phyloP scores from a whole-genome alignment of 1,139 yeast species.

The Debaryomyces udenii region DNA sequence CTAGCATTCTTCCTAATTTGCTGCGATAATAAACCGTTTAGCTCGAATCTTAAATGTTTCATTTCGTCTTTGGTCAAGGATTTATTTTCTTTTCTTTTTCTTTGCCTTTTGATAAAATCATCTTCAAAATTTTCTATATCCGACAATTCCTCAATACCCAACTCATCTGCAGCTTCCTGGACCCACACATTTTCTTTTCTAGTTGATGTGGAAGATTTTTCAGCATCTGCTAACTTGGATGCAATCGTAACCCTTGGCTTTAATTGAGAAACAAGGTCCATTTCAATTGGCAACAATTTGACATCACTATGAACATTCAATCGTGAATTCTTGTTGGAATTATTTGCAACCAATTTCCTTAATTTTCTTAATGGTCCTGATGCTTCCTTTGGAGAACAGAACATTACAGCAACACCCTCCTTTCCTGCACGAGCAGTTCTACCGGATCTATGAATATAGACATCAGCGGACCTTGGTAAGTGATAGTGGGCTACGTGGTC shows the following conservation, averaged over 20 bases:
- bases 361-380: conserved; percentile 83
- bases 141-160: conserved; percentile 74
- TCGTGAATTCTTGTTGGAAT: conserved; percentile 26
- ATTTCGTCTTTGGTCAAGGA: conserved; percentile 54
- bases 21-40: conserved; percentile 54
- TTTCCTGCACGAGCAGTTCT: conserved; percentile 96
- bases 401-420: conserved; percentile 90
- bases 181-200: conserved; percentile 82
- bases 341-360: conserved; percentile 59
- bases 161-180: conserved; percentile 87
- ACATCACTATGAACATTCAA: conserved; percentile 56
- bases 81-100: conserved; percentile 62
- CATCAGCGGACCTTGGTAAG: conserved; percentile 91
- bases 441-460: conserved; percentile 94
- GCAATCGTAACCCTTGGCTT: conserved; percentile 72
- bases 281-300: conserved; percentile 74
- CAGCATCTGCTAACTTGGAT: conserved; percentile 72
- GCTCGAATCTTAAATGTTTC: conserved; percentile 53
- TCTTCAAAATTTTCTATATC: conserved; percentile 66
- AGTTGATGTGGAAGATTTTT: conserved; percentile 58
- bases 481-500: conserved; percentile 97
- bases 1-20: conserved; percentile 72
- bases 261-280: conserved; percentile 69
- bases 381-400: conserved; percentile 93
- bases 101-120: conserved; percentile 63